Evolutionary conservation across 805 yeast genomes (phyloP).

Genomic region (Candida qinlingensis): DNA sequence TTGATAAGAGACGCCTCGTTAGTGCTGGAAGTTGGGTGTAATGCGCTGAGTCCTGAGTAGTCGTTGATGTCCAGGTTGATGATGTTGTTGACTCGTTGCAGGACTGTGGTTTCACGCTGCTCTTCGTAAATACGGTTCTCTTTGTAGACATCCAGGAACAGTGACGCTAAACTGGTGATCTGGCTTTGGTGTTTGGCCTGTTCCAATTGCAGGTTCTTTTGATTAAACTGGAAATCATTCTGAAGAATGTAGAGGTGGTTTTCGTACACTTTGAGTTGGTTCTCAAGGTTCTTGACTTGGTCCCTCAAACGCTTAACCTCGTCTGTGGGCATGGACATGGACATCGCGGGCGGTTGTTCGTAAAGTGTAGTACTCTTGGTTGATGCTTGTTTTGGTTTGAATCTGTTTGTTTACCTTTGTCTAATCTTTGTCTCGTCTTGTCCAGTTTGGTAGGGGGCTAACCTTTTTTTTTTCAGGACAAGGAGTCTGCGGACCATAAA

Average conservation of each 20-base stretch:
- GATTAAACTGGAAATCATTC: conserved; percentile 20
- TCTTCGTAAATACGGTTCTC: conserved; percentile 23
- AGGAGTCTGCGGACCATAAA: neutral
- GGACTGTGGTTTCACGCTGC: conserved; percentile 16
- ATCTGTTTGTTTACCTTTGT: neutral
- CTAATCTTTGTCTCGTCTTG: neutral
- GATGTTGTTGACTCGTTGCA: conserved; percentile 20
- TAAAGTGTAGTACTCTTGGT: neutral
- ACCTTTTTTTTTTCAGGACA: neutral
- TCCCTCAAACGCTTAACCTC: conserved; percentile 22
- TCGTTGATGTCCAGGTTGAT: conserved; percentile 19
- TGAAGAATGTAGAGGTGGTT: conserved; percentile 21
- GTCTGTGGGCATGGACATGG: conserved; percentile 8
- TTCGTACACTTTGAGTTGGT: conserved; percentile 20
- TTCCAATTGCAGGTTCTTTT: conserved; percentile 22
- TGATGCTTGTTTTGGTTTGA: neutral
- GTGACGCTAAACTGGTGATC: conserved; percentile 18
- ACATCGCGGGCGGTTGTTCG: too few relatives aligned
- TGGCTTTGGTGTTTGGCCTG: conserved; percentile 23
- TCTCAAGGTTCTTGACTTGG: conserved; percentile 21
- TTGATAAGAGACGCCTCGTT: conserved; percentile 18
- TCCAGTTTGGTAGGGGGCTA: neutral
- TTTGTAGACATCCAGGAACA: conserved; percentile 21
- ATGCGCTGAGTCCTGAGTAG: conserved; percentile 10
- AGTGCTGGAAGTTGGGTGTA: conserved; percentile 8